A percentile compares a stretch with the other conserved stretches of the same genome.
phyloP scores from a whole-genome alignment of 75 land plant species.

The Azolla pinnata region DNA sequence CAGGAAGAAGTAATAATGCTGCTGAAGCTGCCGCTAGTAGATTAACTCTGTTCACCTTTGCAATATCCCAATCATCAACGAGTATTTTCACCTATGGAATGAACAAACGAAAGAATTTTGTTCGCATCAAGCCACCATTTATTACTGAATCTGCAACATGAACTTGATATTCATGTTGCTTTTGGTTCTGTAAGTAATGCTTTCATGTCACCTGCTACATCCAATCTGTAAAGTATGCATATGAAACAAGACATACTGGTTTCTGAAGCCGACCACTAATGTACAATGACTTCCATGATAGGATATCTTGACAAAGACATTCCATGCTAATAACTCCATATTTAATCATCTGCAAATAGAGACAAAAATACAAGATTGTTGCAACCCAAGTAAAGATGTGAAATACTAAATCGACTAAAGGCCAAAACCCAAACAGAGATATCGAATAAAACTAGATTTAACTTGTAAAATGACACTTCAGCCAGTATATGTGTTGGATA shows the following conservation, averaged over 20 bases:
- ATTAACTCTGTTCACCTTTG: slow-evolving; percentile 47
- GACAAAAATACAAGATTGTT: too few species aligned
- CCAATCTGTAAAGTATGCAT: neutral
- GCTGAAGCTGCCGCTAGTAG: slow-evolving; percentile 63
- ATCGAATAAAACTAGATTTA: too few species aligned
- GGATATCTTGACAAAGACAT: slow-evolving; percentile 54
- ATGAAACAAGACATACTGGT: slow-evolving; percentile 49
- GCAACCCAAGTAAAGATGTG: too few species aligned
- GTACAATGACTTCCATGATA: slow-evolving; percentile 68
- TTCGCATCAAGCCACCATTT: too few species aligned
- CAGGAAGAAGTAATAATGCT: slow-evolving; percentile 76
- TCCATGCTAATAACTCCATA: slow-evolving; percentile 86
- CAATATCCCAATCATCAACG: slow-evolving; percentile 51
- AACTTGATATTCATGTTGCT: too few species aligned
- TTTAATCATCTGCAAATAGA: slow-evolving; percentile 80
- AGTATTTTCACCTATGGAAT: slow-evolving; percentile 76
- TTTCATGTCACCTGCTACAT: too few species aligned
- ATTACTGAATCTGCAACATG: too few species aligned
- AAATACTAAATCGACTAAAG: too few species aligned
- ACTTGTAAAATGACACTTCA: neutral
- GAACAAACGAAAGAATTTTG: slow-evolving; percentile 9
- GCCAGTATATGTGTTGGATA: neutral
- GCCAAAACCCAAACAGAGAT: too few species aligned
- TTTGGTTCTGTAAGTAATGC: too few species aligned
- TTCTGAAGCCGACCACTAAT: slow-evolving; percentile 93